Base-by-base conservation (phyloP, 306 rosid genomes). In the Quercus mongolica region DNA sequence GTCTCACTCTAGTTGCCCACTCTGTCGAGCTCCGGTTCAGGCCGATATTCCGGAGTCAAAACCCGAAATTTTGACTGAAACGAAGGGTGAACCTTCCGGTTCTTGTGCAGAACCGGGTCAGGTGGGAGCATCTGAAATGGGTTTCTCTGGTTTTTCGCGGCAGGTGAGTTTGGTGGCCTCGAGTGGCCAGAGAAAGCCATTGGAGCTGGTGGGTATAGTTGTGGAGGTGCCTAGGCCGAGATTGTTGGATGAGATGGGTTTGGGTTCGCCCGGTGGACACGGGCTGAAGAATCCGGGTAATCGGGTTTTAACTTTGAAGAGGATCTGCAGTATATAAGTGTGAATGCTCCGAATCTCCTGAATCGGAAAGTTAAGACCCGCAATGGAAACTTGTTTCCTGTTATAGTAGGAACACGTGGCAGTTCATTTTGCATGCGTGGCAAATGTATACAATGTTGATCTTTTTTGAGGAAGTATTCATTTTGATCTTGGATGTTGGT, bases 1-100 rank as follows among this genome's bases (percentile, higher is more conserved):
- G 5, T 81, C 89, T 18, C 89, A 81, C 75, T 85, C 92, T 26
- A 90, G 64, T 8, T 88, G 94, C n/a, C 94, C 92, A 13, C 88
- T 88, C 4, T 88, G 92, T 68, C 62, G 92, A 52, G 59, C 77
- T 15, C 75, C 76, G 54, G 83, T 86, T 61, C 77, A 54, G 41
- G 23, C 57, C 20, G 63, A 74, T 5, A 12, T 51, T 49, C 69
- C 72, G 19, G 46, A 11, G 20, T 49, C 11, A 5, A 61, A 20
- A 3, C 20, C 30, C 1, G 75, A 46, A 46, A 74, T 67, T n/a
- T 12, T 21, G 62, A 13, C 44, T 3, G 76, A 19, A 28, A 26
- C 31, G n/a, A 76, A 23, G 57, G 2, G 2, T 14, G 77, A 61
- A 49, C 68, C 73, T 15, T 30, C 18, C 19, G 35, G 26, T 63